phyloP scores from a whole-genome alignment of 352 stramenopile species.

The Globisporangium barbulae region DNA sequence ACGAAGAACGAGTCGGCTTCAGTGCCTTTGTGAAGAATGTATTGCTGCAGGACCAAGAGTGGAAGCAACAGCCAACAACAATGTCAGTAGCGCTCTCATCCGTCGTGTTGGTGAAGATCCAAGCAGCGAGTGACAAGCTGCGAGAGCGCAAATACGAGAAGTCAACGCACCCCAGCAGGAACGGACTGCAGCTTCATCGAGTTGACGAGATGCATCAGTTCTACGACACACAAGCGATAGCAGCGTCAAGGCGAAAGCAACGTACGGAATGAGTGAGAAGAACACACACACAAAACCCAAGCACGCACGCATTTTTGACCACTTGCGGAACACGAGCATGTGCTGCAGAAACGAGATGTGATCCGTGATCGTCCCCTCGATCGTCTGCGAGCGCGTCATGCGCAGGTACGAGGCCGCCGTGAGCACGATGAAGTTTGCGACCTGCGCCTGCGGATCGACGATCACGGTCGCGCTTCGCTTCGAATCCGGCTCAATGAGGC shows the following conservation, averaged over 20 bases:
- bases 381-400: conserved; percentile 78
- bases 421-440: conserved; percentile 84
- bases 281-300: background rate
- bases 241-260: background rate
- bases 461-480: conserved; percentile 83
- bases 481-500: conserved; percentile 82
- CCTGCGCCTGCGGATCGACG: conserved; percentile 59
- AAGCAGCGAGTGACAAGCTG: background rate
- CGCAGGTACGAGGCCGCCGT: conserved; percentile 74
- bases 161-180: conserved; percentile 38
- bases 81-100: background rate
- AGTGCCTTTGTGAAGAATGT: conserved; percentile 64
- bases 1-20: conserved; percentile 81
- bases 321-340: conserved; percentile 72
- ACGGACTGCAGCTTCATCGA: conserved; percentile 77
- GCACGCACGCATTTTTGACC: conserved; percentile 80
- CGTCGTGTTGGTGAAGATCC: background rate
- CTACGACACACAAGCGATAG: conserved; percentile 21
- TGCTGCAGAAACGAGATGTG: conserved; percentile 83
- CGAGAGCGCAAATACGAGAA: background rate
- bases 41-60: conserved; percentile 49
- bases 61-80: background rate
- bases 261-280: too few species aligned
- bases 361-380: conserved; percentile 82
- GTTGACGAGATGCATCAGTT: conserved; percentile 83